A percentile compares a stretch with the other conserved stretches of the same genome.
phyloP scores from a whole-genome alignment of 331 rosid genomes.

The Acacia pycnantha region DNA sequence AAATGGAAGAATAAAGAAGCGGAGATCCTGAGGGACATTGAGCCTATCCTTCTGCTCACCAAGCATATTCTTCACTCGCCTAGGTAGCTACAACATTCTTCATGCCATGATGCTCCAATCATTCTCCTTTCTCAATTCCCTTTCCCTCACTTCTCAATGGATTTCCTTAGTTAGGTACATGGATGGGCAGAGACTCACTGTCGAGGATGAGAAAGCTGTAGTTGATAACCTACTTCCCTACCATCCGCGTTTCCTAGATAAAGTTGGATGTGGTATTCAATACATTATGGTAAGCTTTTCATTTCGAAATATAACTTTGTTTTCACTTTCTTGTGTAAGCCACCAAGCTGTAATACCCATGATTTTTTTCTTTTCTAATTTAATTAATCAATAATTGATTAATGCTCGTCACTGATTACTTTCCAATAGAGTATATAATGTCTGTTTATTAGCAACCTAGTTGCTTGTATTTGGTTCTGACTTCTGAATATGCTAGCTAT shows the following conservation, averaged over 20 bases:
- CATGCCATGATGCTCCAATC: not conserved
- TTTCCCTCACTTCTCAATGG: not conserved
- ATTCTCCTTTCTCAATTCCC: not conserved
- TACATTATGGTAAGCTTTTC: slow-evolving; percentile 62
- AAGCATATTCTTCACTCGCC: slow-evolving; percentile 60
- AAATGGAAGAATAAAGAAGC: slow-evolving; percentile 53
- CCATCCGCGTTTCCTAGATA: slow-evolving; percentile 78
- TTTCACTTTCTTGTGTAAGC: not conserved
- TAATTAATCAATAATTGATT: not conserved
- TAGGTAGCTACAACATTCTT: slow-evolving; percentile 29
- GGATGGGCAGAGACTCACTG: slow-evolving; percentile 59
- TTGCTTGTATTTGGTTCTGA: not conserved
- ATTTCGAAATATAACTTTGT: not conserved
- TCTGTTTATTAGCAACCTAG: not conserved
- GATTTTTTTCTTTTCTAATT: not conserved
- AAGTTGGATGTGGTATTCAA: slow-evolving; percentile 85
- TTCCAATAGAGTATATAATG: not conserved
- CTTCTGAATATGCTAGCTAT: not conserved
- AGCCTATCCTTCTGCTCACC: slow-evolving; percentile 46
- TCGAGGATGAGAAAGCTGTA: slow-evolving; percentile 64
- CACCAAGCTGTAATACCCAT: not conserved
- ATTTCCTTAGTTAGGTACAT: slow-evolving; percentile 44
- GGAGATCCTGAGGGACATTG: slow-evolving; percentile 59
- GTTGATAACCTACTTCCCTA: slow-evolving; percentile 66
- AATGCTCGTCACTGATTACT: not conserved